Conservation (phyloP, 257 asterid species). For the Coffea canephora region DNA sequence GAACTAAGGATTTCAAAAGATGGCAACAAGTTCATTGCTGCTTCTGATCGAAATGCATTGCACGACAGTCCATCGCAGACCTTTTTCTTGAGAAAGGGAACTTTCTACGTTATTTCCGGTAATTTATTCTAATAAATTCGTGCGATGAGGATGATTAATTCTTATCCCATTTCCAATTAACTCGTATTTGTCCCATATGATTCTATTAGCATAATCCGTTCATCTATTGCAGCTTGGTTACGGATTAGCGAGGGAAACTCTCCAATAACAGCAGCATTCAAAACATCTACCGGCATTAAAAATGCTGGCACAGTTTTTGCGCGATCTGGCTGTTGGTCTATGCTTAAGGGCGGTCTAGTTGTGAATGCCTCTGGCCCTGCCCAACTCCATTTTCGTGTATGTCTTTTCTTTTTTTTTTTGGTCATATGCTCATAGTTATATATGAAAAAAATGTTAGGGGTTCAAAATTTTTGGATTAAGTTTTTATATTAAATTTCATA, state of each 20-base stretch:
- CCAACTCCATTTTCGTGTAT: constrained; percentile 35
- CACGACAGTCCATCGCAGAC: constrained; percentile 40
- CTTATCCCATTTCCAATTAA: no score
- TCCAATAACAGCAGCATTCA: constrained; percentile 38
- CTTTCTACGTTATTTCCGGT: constrained; percentile 64
- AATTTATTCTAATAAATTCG: background rate
- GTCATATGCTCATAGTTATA: no score
- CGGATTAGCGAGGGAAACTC: constrained; percentile 53
- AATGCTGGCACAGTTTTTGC: constrained; percentile 49
- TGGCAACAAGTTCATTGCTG: constrained; percentile 49
- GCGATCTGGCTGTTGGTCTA: constrained; percentile 51
- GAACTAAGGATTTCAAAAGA: constrained; percentile 24
- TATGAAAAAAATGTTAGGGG: no score
- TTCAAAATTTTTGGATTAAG: no score
- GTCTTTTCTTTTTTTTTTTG: constrained; percentile 3
- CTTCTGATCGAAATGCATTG: constrained; percentile 30
- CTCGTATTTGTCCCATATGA: no score
- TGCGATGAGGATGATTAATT: no score
- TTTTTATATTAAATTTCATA: no score
- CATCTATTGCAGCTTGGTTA: constrained; percentile 52
- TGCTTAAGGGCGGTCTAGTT: constrained; percentile 60
- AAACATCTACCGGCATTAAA: constrained; percentile 24
- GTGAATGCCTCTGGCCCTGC: constrained; percentile 41
- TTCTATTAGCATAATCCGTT: no score
- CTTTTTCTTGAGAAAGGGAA: constrained; percentile 36